Conservation (phyloP, 108 stramenopile species). For the Cyclotella atomus region DNA sequence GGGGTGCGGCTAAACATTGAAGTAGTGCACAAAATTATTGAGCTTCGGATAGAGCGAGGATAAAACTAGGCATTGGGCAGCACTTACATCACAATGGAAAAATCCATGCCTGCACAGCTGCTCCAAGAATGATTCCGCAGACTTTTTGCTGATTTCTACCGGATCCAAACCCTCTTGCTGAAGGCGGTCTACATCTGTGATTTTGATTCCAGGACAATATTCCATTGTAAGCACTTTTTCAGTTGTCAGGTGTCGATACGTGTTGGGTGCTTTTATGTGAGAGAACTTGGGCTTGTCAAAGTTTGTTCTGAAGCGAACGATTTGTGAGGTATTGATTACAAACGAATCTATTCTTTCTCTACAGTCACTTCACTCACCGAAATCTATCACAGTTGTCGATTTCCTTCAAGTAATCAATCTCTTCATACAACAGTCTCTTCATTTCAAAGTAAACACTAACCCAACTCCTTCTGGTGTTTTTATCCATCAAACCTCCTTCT, state of each 20-base stretch:
- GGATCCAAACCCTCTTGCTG: conserved; percentile 72
- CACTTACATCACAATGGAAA: conserved; percentile 66
- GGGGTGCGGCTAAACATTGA: conserved; percentile 62
- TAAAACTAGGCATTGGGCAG: no score
- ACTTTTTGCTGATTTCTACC: conserved; percentile 82
- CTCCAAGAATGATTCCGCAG: conserved; percentile 93
- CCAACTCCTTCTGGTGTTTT: conserved; percentile 92
- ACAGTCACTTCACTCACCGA: no score
- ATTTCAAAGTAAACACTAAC: conserved; percentile 92
- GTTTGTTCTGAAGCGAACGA: conserved; percentile 60
- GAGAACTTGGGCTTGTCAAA: conserved; percentile 77
- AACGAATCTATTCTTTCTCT: no score
- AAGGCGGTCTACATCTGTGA: conserved; percentile 86
- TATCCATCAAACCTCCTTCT: conserved; percentile 88
- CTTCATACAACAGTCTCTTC: conserved; percentile 93
- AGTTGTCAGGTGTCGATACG: conserved; percentile 87
- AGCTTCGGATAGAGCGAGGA: no score
- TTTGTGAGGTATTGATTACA: no score
- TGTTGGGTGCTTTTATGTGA: conserved; percentile 92
- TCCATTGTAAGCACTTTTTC: conserved; percentile 94
- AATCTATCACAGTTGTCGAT: conserved; percentile 86
- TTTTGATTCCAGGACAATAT: conserved; percentile 94
- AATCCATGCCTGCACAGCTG: conserved; percentile 97
- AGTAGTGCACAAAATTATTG: background rate
- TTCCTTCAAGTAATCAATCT: conserved; percentile 95